A percentile compares a stretch with the other conserved stretches of the same genome.
Evolutionary conservation across 176 grass and related monocot species (phyloP).

Genomic region (Leersia perrieri): DNA sequence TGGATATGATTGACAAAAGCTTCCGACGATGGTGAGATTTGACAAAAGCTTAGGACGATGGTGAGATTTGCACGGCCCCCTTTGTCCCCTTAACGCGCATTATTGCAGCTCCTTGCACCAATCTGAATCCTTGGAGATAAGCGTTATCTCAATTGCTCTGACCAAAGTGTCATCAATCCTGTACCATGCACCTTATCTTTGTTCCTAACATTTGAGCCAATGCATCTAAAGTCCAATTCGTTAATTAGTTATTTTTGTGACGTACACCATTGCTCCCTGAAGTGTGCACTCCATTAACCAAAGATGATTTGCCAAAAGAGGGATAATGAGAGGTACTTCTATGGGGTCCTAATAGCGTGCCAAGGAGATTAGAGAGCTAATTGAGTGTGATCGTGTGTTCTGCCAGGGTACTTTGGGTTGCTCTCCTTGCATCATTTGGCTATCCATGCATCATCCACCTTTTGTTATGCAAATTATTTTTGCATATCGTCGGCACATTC

Average conservation of each 20-base stretch:
- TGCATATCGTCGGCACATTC: constrained; percentile 1
- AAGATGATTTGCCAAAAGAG: not conserved
- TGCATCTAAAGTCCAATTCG: not conserved
- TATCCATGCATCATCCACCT: not conserved
- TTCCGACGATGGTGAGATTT: not conserved
- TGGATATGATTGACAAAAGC: not conserved
- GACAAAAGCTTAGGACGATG: not conserved
- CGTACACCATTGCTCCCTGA: not conserved
- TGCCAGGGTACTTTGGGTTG: not conserved
- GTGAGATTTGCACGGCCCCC: not conserved
- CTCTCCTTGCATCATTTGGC: not conserved
- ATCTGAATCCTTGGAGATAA: not conserved
- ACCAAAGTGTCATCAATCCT: not conserved
- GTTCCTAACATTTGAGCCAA: not conserved
- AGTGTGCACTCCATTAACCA: not conserved
- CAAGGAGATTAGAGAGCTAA: not conserved
- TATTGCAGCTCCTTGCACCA: not conserved
- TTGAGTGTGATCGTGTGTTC: not conserved
- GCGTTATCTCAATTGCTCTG: not conserved
- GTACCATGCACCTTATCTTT: not conserved
- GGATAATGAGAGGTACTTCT: not conserved
- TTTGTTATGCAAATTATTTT: constrained; percentile 5
- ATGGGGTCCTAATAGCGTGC: not conserved
- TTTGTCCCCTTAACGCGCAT: not conserved
- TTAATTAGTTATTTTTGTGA: not conserved